Evolutionary conservation across 2,329 filamentous ascomycete species (phyloP).

Genomic region (Scedosporium dehoogii): DNA sequence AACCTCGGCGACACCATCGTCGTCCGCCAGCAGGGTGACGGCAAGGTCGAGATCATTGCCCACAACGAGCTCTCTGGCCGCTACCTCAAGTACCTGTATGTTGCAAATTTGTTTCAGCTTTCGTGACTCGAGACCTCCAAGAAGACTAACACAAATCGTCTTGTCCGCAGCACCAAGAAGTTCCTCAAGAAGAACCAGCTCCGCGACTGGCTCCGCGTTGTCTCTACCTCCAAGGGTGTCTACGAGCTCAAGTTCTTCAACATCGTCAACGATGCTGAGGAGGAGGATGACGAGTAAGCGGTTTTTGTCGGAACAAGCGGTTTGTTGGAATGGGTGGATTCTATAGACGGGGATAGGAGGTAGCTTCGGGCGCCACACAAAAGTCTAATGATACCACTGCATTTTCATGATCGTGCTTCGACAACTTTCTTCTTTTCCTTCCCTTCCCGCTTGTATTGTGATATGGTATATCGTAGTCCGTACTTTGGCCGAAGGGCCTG

Average conservation of each 20-base stretch:
- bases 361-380: background rate
- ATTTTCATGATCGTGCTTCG: slow-evolving; percentile 1
- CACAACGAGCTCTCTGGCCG: slow-evolving; percentile 97
- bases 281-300: slow-evolving; percentile 96
- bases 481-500: background rate
- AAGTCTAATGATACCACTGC: slow-evolving; percentile 7
- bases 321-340: slow-evolving; percentile 1
- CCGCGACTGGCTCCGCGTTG: slow-evolving; percentile 98
- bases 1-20: slow-evolving; percentile 92
- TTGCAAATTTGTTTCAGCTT: slow-evolving; percentile 14
- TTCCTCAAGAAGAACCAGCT: slow-evolving; percentile 99
- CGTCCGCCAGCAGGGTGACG: slow-evolving; percentile 86
- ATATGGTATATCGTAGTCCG: background rate
- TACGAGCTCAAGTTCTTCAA: slow-evolving; percentile 99
- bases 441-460: background rate
- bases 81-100: slow-evolving; percentile 99
- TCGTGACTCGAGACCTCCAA: background rate
- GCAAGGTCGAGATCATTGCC: slow-evolving; percentile 95
- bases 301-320: background rate
- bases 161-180: slow-evolving; percentile 79
- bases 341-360: slow-evolving; percentile 5
- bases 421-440: background rate
- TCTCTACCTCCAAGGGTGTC: slow-evolving; percentile 94
- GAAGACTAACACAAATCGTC: background rate
- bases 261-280: slow-evolving; percentile 95